phyloP scores from a whole-genome alignment of 345 rosid species.

The Streptanthus diversifolius region DNA sequence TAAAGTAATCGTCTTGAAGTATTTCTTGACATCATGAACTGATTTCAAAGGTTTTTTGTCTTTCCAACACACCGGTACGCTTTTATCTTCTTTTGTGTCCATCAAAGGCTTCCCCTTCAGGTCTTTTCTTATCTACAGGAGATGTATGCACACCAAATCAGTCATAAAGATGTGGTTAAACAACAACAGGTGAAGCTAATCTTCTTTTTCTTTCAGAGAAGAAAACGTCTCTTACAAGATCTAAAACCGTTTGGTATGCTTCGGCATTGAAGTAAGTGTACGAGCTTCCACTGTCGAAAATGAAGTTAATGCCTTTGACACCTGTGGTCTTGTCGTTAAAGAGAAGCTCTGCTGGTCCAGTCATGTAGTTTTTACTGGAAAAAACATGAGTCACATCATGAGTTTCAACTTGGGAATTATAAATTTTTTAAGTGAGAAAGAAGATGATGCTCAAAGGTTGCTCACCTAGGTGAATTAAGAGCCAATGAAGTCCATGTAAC shows the following conservation, averaged over 20 bases:
- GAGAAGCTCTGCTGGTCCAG: slow-evolving; percentile 72
- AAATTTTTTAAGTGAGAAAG: neutral
- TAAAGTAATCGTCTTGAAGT: slow-evolving; percentile 59
- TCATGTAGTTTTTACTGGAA: slow-evolving; percentile 58
- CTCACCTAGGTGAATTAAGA: slow-evolving; percentile 42
- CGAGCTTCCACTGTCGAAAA: slow-evolving; percentile 93
- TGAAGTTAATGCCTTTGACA: slow-evolving; percentile 44
- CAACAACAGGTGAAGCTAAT: neutral
- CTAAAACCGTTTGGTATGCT: slow-evolving; percentile 47
- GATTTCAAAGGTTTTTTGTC: slow-evolving; percentile 52
- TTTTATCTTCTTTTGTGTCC: slow-evolving; percentile 48
- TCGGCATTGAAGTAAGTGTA: slow-evolving; percentile 64
- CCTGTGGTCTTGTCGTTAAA: slow-evolving; percentile 55
- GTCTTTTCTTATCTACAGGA: slow-evolving; percentile 24
- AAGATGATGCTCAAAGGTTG: slow-evolving; percentile 3
- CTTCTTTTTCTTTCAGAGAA: neutral
- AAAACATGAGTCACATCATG: neutral
- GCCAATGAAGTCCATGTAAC: slow-evolving; percentile 62
- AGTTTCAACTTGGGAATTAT: neutral
- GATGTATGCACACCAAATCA: neutral
- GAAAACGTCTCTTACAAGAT: slow-evolving; percentile 47
- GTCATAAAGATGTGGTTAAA: neutral
- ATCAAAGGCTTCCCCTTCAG: slow-evolving; percentile 47
- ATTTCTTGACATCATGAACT: slow-evolving; percentile 42
- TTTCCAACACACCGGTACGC: slow-evolving; percentile 89